Evolutionary conservation across 257 asterid genomes (phyloP), one percentile per base, ranked within the genome.

Genomic region (Capsicum chinense): DNA sequence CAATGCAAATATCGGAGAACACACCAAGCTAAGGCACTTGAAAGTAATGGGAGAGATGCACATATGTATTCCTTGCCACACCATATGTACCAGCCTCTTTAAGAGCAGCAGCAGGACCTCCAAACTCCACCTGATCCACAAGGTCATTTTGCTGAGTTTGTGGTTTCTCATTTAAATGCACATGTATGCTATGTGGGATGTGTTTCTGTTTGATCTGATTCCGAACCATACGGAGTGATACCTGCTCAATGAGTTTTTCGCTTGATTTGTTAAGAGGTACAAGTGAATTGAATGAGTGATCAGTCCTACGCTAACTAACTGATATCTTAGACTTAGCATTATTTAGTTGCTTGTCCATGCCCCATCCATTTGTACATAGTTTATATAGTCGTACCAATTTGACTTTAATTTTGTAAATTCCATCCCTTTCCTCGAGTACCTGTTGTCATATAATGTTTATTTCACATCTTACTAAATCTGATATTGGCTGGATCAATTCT

Each of bases 1-100:
- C 42, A 64, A 64, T 26, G 71, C 71, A 64, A 64, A 26, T 64
- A 64, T 5, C 71, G 4, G 68, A 64, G 70, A 64, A 64, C 71
- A 64, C 71, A 64, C 37, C 71, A 64, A 64, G 71, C 26, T 64
- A 64, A 64, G 71, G 44, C 7, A 26, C n/a, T 64, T 21, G 42
- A 64, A 44, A 64, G 44, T 64, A 26, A 26, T 5, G 17, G 70
- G 44, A 14, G 26, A 63, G 26, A 62, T 0, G 17, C 44, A 26
- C 70, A 26, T 4, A 64, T 64, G 42, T 26, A 26, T 64, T 12
- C 44, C 70, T 26, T 64, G 17, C 44, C 42, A 64, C 70, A 64
- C 70, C 44, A 64, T 26, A 64, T 2, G 44, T 26, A 64, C 44
- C 42, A 64, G 12, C 17, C 70, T 64, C 70, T 64, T 58, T 0